phyloP scores from a whole-genome alignment of 2,329 filamentous ascomycete species.

The Lasiodiplodia sp. region DNA sequence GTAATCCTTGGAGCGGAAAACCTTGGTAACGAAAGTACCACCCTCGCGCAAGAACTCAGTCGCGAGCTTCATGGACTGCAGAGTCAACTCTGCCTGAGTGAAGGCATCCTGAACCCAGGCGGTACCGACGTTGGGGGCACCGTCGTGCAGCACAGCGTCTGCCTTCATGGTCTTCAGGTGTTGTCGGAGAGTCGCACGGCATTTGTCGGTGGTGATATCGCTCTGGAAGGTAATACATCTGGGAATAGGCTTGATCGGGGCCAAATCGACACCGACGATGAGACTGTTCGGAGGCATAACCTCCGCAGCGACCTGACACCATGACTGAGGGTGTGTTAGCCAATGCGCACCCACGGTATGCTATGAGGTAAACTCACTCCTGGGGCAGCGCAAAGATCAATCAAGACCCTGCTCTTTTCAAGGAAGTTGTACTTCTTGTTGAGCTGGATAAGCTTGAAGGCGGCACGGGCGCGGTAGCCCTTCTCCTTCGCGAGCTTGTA shows the following conservation, averaged over 20 bases:
- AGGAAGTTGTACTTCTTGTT: conserved; percentile 99
- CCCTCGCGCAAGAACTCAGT: conserved; percentile 91
- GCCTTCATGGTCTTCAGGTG: conserved; percentile 97
- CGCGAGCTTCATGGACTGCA: conserved; percentile 91
- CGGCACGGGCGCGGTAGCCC: conserved; percentile 92
- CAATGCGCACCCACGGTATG: not conserved
- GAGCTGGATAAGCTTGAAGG: conserved; percentile 96
- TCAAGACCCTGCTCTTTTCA: conserved; percentile 92
- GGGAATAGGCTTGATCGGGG: conserved; percentile 95
- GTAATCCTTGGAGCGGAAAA: conserved; percentile 97
- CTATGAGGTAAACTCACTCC: conserved; percentile 67
- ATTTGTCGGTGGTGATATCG: conserved; percentile 98
- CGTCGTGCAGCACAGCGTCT: conserved; percentile 94
- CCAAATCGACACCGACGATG: conserved; percentile 92
- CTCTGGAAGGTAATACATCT: conserved; percentile 94
- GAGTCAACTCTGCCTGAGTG: conserved; percentile 90
- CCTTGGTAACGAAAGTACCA: conserved; percentile 95
- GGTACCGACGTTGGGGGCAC: conserved; percentile 96
- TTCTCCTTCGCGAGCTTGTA: conserved; percentile 99
- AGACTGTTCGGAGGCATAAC: conserved; percentile 90
- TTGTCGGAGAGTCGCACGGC: conserved; percentile 83
- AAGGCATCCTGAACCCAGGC: conserved; percentile 99
- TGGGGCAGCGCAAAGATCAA: conserved; percentile 97
- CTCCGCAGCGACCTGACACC: conserved; percentile 96
- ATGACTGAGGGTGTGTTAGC: conserved; percentile 65